Evolutionary conservation across 768 basidiomycete species (phyloP).

Genomic region (Lepiota venenata): DNA sequence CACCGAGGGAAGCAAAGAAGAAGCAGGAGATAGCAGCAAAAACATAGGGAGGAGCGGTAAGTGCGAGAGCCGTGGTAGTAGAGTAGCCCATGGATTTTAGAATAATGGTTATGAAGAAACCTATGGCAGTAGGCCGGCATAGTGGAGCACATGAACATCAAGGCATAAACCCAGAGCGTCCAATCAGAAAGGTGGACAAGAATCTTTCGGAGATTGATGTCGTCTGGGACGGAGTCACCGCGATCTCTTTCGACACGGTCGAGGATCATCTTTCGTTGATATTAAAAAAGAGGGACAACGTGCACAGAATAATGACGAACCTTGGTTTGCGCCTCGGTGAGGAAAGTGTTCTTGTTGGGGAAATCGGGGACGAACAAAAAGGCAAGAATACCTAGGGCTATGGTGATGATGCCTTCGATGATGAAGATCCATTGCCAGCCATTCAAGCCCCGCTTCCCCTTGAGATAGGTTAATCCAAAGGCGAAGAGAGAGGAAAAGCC

Average conservation of each 20-base stretch:
- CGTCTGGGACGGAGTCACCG: conserved; percentile 33
- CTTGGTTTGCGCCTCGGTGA: conserved; percentile 32
- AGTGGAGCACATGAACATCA: conserved; percentile 36
- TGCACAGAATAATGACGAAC: conserved; percentile 13
- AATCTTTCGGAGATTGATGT: conserved; percentile 27
- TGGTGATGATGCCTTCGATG: conserved; percentile 28
- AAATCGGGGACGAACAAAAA: conserved; percentile 32
- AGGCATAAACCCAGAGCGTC: conserved; percentile 32
- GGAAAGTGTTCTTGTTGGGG: conserved; percentile 31
- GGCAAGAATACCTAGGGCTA: conserved; percentile 25
- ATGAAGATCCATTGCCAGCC: conserved; percentile 38
- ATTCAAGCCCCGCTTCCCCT: conserved; percentile 24
- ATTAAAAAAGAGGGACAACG: conserved; percentile 4
- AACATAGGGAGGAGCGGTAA: conserved; percentile 32
- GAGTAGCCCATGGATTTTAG: conserved; percentile 32
- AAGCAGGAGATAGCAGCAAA: conserved; percentile 31
- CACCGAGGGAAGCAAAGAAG: conserved; percentile 34
- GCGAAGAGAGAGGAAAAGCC: conserved; percentile 28
- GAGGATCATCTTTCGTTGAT: conserved; percentile 20
- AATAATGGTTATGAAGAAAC: conserved; percentile 33
- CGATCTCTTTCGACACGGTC: conserved; percentile 34
- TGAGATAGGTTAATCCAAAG: conserved; percentile 25
- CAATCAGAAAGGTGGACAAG: conserved; percentile 34
- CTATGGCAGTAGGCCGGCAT: conserved; percentile 36
- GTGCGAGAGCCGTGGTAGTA: conserved; percentile 24